Conservation (phyloP, 164 flowering plant genomes). For the Vitis riparia region DNA sequence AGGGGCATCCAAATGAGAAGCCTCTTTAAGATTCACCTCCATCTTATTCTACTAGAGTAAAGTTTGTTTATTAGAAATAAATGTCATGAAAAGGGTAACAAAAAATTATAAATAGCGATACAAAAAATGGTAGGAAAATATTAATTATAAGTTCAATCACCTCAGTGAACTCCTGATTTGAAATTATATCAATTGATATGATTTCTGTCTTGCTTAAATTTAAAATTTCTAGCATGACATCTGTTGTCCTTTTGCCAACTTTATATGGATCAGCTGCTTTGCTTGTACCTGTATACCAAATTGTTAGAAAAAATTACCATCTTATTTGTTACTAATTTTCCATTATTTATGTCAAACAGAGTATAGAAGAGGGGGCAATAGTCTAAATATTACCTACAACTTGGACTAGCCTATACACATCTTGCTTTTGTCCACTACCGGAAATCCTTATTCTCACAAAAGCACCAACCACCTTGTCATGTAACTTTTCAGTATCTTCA, state of each 20-base stretch:
- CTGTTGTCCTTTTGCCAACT: conserved; percentile 77
- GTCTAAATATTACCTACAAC: conserved; percentile 64
- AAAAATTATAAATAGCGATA: too few species aligned
- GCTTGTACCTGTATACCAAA: conserved; percentile 60
- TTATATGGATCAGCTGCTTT: conserved; percentile 75
- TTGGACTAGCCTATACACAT: conserved; percentile 93
- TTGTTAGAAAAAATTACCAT: conserved; percentile 3
- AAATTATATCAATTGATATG: conserved; percentile 74
- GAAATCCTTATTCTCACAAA: conserved; percentile 90
- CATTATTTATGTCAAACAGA: not conserved
- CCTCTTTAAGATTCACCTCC: not conserved
- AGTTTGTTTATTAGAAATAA: too few species aligned
- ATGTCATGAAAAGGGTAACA: too few species aligned
- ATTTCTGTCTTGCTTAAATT: conserved; percentile 82
- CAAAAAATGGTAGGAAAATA: too few species aligned
- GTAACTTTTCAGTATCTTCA: conserved; percentile 67
- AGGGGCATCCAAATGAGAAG: not conserved
- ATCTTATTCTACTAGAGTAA: not conserved
- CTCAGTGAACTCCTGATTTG: conserved; percentile 97
- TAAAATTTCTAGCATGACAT: conserved; percentile 68
- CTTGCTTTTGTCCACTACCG: conserved; percentile 82
- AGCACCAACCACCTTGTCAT: conserved; percentile 74
- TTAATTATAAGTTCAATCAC: conserved; percentile 35
- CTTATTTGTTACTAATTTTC: not conserved
- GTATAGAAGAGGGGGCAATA: not conserved